phyloP scores from a whole-genome alignment of 305 asterid genomes.

The Solanum hybrid region DNA sequence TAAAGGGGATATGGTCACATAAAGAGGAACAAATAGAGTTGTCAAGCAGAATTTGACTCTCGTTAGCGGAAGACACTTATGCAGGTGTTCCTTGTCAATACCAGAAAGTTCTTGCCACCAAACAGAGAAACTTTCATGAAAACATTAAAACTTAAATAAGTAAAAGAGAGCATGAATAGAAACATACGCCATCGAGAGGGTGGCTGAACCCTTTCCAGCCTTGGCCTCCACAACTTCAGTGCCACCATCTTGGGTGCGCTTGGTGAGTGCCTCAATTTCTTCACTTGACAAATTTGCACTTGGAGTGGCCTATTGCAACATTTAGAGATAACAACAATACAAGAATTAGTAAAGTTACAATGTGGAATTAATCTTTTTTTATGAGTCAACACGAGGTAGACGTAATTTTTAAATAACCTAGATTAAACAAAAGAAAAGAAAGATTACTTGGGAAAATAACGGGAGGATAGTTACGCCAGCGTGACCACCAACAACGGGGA shows the following conservation, averaged over 20 bases:
- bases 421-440: background rate
- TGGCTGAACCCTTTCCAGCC: constrained; percentile 51
- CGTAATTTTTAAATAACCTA: background rate
- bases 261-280: constrained; percentile 27
- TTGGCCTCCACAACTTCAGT: constrained; percentile 46
- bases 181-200: constrained; percentile 37
- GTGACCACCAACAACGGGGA: constrained; percentile 38
- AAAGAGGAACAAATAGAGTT: background rate
- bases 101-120: background rate
- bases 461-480: constrained; percentile 39
- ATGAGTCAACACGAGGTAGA: background rate
- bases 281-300: constrained; percentile 26
- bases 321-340: background rate
- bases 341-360: background rate
- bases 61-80: background rate
- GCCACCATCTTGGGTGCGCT: constrained; percentile 39
- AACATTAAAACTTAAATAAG: background rate
- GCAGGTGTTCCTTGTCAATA: background rate
- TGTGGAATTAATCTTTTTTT: background rate
- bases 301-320: constrained; percentile 13
- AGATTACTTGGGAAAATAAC: constrained; percentile 23
- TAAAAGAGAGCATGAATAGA: background rate
- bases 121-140: background rate
- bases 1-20: background rate
- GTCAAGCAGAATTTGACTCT: background rate